Evolutionary conservation across 179 eudicot genomes (phyloP).

Genomic region (Silene coronaria): DNA sequence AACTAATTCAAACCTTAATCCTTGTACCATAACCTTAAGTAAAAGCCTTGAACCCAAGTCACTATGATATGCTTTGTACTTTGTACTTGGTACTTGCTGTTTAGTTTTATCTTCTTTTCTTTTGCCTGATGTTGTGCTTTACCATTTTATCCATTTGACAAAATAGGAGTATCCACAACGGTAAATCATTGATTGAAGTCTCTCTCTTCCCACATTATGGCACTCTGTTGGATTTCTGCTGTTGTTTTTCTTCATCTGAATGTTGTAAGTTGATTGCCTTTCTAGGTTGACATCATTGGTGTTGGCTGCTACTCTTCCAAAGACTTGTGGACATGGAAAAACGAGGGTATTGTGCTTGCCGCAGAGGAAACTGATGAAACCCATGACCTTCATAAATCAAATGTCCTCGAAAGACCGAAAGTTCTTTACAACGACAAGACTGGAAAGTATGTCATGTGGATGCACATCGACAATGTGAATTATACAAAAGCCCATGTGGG

Average conservation of each 20-base stretch:
- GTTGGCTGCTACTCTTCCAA: slow-evolving; percentile 97
- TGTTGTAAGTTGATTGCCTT: not conserved
- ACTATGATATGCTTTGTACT: too few species aligned
- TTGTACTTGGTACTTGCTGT: too few species aligned
- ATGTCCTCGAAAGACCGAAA: slow-evolving; percentile 92
- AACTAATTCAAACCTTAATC: not conserved
- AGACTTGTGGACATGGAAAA: slow-evolving; percentile 94
- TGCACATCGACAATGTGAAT: slow-evolving; percentile 86
- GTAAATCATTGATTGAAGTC: not conserved
- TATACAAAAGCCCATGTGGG: slow-evolving; percentile 91
- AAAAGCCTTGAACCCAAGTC: too few species aligned
- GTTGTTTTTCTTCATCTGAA: not conserved
- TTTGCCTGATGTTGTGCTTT: too few species aligned
- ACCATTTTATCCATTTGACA: too few species aligned
- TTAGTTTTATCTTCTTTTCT: too few species aligned
- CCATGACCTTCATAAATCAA: slow-evolving; percentile 83
- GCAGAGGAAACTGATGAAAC: slow-evolving; percentile 70
- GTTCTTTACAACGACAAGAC: slow-evolving; percentile 72
- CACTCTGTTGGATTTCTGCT: not conserved
- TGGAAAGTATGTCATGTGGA: slow-evolving; percentile 93
- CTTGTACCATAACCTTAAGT: too few species aligned
- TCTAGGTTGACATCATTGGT: slow-evolving; percentile 84
- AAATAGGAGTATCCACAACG: too few species aligned
- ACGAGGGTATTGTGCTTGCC: slow-evolving; percentile 82
- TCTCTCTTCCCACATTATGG: not conserved